Evolutionary conservation across 1,139 yeast genomes (phyloP).

Genomic region (Blastobotrys indianensis): DNA sequence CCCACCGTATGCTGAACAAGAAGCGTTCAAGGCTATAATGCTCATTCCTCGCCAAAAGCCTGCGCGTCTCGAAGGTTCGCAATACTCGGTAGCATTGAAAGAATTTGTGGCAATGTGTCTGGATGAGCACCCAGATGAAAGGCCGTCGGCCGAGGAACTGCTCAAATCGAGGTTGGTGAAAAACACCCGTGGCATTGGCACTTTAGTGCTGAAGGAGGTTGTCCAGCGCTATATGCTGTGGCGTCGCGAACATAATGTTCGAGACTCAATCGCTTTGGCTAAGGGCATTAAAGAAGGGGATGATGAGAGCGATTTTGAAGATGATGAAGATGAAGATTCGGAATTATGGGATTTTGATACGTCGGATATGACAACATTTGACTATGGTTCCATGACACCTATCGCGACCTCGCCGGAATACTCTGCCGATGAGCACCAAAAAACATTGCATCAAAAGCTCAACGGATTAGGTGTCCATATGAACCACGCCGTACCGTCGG

Average conservation of each 20-base stretch:
- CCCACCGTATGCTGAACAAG: constrained; percentile 96
- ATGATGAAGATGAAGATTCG: constrained; percentile 34
- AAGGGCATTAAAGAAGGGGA: constrained; percentile 15
- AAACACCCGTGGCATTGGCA: constrained; percentile 53
- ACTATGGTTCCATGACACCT: constrained; percentile 8
- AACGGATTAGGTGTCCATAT: constrained; percentile 9
- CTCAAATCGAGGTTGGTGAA: constrained; percentile 67
- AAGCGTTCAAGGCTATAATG: constrained; percentile 92
- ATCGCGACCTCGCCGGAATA: not conserved
- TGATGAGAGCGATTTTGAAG: constrained; percentile 36
- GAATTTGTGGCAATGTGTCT: constrained; percentile 88
- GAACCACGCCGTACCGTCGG: constrained; percentile 4
- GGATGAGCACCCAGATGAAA: constrained; percentile 86
- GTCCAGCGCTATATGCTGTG: constrained; percentile 75
- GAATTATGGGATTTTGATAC: constrained; percentile 38
- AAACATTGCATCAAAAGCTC: not conserved
- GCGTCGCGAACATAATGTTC: constrained; percentile 37
- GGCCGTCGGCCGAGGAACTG: constrained; percentile 84
- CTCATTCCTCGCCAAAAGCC: constrained; percentile 90
- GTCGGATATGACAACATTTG: constrained; percentile 13
- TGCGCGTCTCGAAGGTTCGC: constrained; percentile 87
- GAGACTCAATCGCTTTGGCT: constrained; percentile 29
- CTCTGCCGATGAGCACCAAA: not conserved
- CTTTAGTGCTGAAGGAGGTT: constrained; percentile 61
- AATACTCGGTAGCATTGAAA: constrained; percentile 66